Evolutionary conservation across 1,139 yeast species (phyloP).

Genomic region (Suhomyces bribrorum): DNA sequence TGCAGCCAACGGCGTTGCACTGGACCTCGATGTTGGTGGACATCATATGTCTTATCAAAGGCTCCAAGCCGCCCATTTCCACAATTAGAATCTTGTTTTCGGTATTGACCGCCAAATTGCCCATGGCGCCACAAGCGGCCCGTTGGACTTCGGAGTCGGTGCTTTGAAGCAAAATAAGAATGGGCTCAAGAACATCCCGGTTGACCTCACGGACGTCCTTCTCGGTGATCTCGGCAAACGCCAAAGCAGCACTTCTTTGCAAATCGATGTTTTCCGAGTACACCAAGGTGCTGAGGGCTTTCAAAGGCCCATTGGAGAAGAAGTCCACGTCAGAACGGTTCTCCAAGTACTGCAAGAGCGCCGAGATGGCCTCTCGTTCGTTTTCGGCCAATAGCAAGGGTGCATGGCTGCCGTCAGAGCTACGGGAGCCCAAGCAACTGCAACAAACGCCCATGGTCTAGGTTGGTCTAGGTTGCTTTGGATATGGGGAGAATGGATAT

Average conservation of each 20-base stretch:
- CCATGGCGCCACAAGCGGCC: conserved; percentile 98
- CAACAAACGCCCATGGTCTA: conserved; percentile 64
- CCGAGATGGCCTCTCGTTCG: conserved; percentile 94
- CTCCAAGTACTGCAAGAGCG: conserved; percentile 83
- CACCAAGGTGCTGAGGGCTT: conserved; percentile 89
- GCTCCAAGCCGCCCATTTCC: conserved; percentile 97
- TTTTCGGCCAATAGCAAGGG: conserved; percentile 89
- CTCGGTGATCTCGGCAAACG: conserved; percentile 98
- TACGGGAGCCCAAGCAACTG: conserved; percentile 52
- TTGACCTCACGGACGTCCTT: conserved; percentile 90
- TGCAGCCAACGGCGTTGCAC: conserved; percentile 98
- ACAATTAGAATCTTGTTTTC: conserved; percentile 91
- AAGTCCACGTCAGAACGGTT: conserved; percentile 85
- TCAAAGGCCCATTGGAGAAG: conserved; percentile 85
- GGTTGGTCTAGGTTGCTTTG: not conserved
- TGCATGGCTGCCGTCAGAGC: conserved; percentile 55
- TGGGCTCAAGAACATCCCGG: conserved; percentile 91
- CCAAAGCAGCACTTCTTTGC: conserved; percentile 96
- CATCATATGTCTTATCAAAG: conserved; percentile 96
- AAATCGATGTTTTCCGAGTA: conserved; percentile 92
- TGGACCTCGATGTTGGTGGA: conserved; percentile 96
- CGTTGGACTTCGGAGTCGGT: conserved; percentile 93
- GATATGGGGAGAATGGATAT: not conserved
- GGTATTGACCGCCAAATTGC: conserved; percentile 94
- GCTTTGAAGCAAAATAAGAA: conserved; percentile 79